Evolutionary conservation across 1,284 basidiomycete species (phyloP), one percentile per base, ranked within the genome.

Genomic region (Ustilago bromivora): DNA sequence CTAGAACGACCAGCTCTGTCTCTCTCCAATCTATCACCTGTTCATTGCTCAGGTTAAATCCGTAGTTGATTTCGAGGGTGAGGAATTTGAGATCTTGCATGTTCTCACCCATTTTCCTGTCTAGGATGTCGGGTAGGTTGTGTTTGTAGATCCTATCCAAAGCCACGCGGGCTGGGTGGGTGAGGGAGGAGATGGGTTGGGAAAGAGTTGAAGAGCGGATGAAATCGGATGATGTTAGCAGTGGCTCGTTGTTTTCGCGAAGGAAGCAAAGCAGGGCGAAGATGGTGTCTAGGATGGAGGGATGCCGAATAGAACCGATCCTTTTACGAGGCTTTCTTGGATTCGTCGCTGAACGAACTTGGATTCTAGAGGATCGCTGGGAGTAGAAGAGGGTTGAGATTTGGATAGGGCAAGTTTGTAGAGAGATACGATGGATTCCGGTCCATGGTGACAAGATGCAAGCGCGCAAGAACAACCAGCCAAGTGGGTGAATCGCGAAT

Each of bases 61-160:
- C 75, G 52, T 78, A 78, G 52, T 77, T 73, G 71, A 77, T 70
- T 36, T 77, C 41, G 35, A 77, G n/a, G 5, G 75, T 71, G 9
- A 73, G 52, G 13, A 66, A 70, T n/a, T 62, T 62, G 28, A 77
- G 55, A 40, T 77, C 75, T 15, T 55, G 46, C 66, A 73, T 77
- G 43, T 77, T 69, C 23, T 60, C 19, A 9, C 10, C 15, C 62
- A 77, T 70, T 49, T 67, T 69, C 0, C 28, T 19, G 2, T 59
- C 49, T 0, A 68, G 41, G 38, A 77, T 77, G 1, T 55, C 23
- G 34, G 38, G 41, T 9, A 77, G 60, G 61, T 77, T 77, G 57
- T 77, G 75, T 9, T 34, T n/a, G 61, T 77, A 77, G 4, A 77
- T 55, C 4, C 62, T 23, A 5, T 23, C 6, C 0, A 74, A 38